Base-by-base conservation (phyloP, 768 basidiomycete genomes). In the Boletus rubropictus region DNA sequence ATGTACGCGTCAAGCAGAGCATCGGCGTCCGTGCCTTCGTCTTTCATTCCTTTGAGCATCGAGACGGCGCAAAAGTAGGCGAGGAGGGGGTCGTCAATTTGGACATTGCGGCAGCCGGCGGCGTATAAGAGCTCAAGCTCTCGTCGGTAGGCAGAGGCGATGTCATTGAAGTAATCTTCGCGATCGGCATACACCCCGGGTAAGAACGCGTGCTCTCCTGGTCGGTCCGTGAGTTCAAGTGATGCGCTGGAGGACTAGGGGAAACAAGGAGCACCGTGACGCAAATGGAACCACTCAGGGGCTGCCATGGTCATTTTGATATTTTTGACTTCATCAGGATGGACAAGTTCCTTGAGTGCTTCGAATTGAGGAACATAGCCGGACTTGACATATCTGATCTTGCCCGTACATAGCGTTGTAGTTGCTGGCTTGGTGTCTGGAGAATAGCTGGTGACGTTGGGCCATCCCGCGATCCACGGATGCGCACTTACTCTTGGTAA, bases 291-390 rank as follows among this genome's bases (percentile, higher is more conserved):
- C 81, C 83, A 84, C 29, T 80, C 79, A 3, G 85, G 86, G 0
- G 84, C 78, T 49, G 79, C 82, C 64, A 86, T 69, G 12, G 82
- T 87, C 49, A 88, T 57, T 62, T 90, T 89, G 63, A 88, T 75
- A 57, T 74, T 71, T 57, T 74, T 74, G 49, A 84, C 78, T 56
- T 86, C 82, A 65, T 84, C 74, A 7, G 77, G 70, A 15, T 76
- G 58, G 21, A 84, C 80, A 17, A 82, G 57, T 22, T 62, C 66
- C 62, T 82, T 84, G 48, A 84, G 66, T 41, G 72, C 77, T 48
- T 80, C 76, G 58, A 82, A 86, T 50, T 84, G 77, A 22, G 81
- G 73, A 8, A 79, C 59, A 55, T 84, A 85, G 54, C 84, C 82
- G 0, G 81, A 74, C 51, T 72, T 73, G 8, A 74, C 77, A 37